A percentile compares a stretch with the other conserved stretches of the same genome.
These are phyloP conservation scores for Termitomyces titanicus DNA, from an alignment of 768 basidiomycete species.

Conservation along the genomic window DNA sequence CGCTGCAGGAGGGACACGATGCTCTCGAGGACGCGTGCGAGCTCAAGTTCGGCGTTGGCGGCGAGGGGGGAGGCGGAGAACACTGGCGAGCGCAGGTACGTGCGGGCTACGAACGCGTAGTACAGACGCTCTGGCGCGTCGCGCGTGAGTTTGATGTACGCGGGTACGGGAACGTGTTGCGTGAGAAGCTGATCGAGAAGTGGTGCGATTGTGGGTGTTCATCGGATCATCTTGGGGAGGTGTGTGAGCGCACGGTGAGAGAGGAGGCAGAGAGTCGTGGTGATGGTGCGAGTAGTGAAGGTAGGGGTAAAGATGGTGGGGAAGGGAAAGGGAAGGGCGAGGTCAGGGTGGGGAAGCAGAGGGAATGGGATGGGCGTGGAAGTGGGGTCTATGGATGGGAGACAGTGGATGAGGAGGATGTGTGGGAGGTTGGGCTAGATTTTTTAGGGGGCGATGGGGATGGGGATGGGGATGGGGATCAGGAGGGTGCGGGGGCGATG, in stretches of 20 bases:
- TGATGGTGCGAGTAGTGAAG: too few relatives aligned
- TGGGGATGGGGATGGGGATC: slow-evolving; percentile 36
- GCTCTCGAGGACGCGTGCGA: slow-evolving; percentile 66
- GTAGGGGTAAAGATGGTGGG: too few relatives aligned
- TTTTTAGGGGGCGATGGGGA: slow-evolving; percentile 49
- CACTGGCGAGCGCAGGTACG: slow-evolving; percentile 61
- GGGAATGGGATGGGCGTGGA: slow-evolving; percentile 77
- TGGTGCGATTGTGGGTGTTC: slow-evolving; percentile 85
- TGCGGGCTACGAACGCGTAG: slow-evolving; percentile 60
- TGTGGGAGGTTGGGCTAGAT: slow-evolving; percentile 71
- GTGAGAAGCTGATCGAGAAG: slow-evolving; percentile 69
- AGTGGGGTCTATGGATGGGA: slow-evolving; percentile 73
- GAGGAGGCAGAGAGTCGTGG: slow-evolving; percentile 62
- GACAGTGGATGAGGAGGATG: slow-evolving; percentile 71
- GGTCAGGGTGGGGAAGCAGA: slow-evolving; percentile 58
- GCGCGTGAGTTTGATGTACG: slow-evolving; percentile 69
- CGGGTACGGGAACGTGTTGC: slow-evolving; percentile 64
- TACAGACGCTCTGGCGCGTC: slow-evolving; percentile 66
- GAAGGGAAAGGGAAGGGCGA: neutral
- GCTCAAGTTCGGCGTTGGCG: slow-evolving; percentile 45
- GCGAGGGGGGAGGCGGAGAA: slow-evolving; percentile 44
- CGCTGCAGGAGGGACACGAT: slow-evolving; percentile 53
- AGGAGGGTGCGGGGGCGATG: slow-evolving; percentile 67
- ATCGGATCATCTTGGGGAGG: slow-evolving; percentile 73
- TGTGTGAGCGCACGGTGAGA: slow-evolving; percentile 69